These are phyloP conservation scores for Cystofilobasidium ferigula DNA, from an alignment of 768 basidiomycete species.

Conservation along the genomic window DNA sequence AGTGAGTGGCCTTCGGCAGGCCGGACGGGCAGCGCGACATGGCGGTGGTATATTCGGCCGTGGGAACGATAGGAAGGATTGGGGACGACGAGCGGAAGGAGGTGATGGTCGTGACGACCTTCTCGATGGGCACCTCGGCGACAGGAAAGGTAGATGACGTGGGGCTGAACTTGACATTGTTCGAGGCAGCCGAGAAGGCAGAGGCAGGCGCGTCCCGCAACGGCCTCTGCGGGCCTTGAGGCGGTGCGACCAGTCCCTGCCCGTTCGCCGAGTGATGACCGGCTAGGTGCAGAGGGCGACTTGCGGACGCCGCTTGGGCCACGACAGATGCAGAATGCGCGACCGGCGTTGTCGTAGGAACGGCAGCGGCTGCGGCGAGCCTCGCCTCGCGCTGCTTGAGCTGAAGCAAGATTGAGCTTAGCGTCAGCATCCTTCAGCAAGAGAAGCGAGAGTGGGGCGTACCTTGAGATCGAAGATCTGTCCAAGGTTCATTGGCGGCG, in stretches of 20 bases:
- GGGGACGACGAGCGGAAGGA: not conserved
- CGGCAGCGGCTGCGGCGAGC: not conserved
- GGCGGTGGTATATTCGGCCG: not conserved
- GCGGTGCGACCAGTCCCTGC: too few species aligned
- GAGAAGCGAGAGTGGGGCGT: too few species aligned
- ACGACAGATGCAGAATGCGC: too few species aligned
- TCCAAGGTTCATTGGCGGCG: not conserved
- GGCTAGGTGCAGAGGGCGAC: too few species aligned
- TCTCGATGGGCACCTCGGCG: not conserved
- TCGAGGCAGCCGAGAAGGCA: too few species aligned
- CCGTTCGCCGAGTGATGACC: too few species aligned
- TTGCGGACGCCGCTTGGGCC: too few species aligned
- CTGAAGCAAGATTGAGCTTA: not conserved
- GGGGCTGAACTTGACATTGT: not conserved
- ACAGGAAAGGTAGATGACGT: not conserved
- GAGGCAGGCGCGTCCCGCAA: too few species aligned
- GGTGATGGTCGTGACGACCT: not conserved
- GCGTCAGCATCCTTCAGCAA: too few species aligned
- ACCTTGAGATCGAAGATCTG: conserved; percentile 1
- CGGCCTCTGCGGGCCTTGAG: too few species aligned
- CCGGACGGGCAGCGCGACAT: not conserved
- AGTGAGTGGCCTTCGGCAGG: not conserved
- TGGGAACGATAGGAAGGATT: not conserved
- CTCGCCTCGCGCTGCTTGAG: not conserved
- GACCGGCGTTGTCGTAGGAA: too few species aligned